Conservation (phyloP, 2,329 filamentous ascomycete genomes). For the Lachnellula subtilissima region DNA sequence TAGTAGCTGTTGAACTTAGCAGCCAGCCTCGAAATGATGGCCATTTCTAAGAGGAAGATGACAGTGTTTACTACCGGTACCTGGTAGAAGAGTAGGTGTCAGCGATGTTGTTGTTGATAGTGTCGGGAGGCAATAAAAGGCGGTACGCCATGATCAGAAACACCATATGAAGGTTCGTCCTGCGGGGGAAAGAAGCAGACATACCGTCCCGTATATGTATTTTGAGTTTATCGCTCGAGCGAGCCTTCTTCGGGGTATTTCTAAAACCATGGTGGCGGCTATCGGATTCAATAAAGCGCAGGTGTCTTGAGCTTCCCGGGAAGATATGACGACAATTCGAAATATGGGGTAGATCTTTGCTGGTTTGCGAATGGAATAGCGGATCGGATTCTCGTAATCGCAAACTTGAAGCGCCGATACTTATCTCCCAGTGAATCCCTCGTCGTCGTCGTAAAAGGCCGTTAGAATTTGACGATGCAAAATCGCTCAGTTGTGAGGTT, state of each 20-base stretch:
- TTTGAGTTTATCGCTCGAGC: conserved; percentile 63
- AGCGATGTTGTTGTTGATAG: conserved; percentile 12
- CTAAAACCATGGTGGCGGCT: conserved; percentile 48
- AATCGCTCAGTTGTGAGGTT: background rate
- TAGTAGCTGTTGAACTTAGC: conserved; percentile 94
- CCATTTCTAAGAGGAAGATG: conserved; percentile 84
- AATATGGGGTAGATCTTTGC: background rate
- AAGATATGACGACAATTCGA: conserved; percentile 7
- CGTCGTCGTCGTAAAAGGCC: background rate
- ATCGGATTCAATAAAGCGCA: background rate
- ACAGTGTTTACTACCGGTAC: conserved; percentile 85
- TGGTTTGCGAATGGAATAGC: background rate
- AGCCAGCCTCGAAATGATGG: conserved; percentile 73
- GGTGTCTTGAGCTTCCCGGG: conserved; percentile 8
- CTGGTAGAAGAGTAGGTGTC: conserved; percentile 22
- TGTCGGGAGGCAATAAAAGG: background rate
- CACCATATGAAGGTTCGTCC: background rate
- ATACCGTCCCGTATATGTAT: conserved; percentile 69
- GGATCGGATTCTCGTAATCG: background rate
- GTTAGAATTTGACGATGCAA: background rate
- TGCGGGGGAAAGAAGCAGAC: conserved; percentile 26
- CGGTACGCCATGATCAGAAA: background rate
- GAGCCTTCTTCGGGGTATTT: conserved; percentile 55
- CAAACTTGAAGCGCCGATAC: background rate
- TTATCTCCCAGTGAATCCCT: background rate